Conservation (phyloP, 1,284 basidiomycete species). For the Tranzscheliella williamsii region DNA sequence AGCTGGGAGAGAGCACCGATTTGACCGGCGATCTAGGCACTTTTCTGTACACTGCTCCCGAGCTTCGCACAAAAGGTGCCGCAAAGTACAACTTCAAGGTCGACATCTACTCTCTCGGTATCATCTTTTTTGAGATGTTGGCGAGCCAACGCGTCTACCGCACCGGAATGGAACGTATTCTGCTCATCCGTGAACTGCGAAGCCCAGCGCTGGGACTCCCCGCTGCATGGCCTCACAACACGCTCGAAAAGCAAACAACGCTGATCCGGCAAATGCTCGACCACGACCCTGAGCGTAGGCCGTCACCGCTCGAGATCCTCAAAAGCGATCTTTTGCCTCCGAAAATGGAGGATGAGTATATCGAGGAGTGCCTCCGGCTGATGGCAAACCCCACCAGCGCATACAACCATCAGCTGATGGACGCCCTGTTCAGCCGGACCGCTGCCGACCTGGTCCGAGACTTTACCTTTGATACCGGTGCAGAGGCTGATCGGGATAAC, state of each 20-base stretch:
- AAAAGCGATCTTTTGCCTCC: conserved; percentile 77
- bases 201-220: conserved; percentile 77
- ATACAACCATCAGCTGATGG: conserved; percentile 52
- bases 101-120: conserved; percentile 89
- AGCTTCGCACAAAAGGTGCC: conserved; percentile 61
- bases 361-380: conserved; percentile 75
- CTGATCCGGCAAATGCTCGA: conserved; percentile 81
- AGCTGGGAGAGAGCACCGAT: conserved; percentile 67
- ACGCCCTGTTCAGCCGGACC: conserved; percentile 58
- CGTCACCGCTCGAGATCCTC: conserved; percentile 80
- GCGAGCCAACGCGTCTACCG: conserved; percentile 69
- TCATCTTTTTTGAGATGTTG: conserved; percentile 98
- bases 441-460: conserved; percentile 70
- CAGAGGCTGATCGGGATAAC: conserved; percentile 72
- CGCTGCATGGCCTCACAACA: conserved; percentile 68
- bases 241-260: conserved; percentile 65
- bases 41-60: conserved; percentile 88
- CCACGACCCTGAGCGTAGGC: conserved; percentile 80
- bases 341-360: conserved; percentile 79
- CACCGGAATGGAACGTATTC: conserved; percentile 84
- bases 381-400: conserved; percentile 67
- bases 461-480: conserved; percentile 77
- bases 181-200: conserved; percentile 77
- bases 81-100: conserved; percentile 76
- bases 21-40: conserved; percentile 75